These are phyloP conservation scores for Nicotiana attenuata DNA, from an alignment of 257 asterid species.

Conservation along the genomic window DNA sequence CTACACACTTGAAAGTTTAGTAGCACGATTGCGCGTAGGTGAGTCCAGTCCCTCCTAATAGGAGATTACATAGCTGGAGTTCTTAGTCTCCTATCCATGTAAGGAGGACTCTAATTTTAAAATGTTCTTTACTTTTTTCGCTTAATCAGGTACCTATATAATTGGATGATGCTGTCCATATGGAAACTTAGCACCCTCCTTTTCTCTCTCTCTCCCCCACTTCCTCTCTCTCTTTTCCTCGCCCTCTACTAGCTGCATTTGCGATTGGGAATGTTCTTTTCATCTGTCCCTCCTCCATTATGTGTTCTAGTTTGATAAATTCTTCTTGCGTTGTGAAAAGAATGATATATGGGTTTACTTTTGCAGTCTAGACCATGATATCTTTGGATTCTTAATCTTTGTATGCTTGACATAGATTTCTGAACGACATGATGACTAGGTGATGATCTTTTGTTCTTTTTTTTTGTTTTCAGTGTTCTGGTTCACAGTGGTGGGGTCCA, in stretches of 20 bases:
- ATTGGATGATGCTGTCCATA: neutral
- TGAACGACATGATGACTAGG: neutral
- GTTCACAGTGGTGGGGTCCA: constrained; percentile 44
- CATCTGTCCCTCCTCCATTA: neutral
- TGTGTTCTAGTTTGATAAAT: neutral
- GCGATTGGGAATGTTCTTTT: neutral
- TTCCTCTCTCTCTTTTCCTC: neutral
- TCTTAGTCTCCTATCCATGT: neutral
- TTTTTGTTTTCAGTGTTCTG: constrained; percentile 15
- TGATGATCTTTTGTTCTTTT: neutral
- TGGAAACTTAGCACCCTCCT: neutral
- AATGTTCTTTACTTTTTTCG: neutral
- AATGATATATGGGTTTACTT: neutral
- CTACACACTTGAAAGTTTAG: neutral
- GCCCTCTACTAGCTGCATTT: neutral
- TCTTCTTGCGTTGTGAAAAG: neutral
- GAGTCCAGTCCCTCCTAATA: neutral
- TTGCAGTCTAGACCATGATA: neutral
- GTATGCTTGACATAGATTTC: neutral
- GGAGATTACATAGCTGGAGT: neutral
- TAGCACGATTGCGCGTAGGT: neutral
- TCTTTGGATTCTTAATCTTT: neutral
- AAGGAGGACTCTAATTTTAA: neutral
- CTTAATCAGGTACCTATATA: neutral
- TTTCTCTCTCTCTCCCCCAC: neutral